These are phyloP conservation scores for Penicillium bialowiezense DNA, from an alignment of 495 filamentous ascomycete species.

Conservation along the genomic window DNA sequence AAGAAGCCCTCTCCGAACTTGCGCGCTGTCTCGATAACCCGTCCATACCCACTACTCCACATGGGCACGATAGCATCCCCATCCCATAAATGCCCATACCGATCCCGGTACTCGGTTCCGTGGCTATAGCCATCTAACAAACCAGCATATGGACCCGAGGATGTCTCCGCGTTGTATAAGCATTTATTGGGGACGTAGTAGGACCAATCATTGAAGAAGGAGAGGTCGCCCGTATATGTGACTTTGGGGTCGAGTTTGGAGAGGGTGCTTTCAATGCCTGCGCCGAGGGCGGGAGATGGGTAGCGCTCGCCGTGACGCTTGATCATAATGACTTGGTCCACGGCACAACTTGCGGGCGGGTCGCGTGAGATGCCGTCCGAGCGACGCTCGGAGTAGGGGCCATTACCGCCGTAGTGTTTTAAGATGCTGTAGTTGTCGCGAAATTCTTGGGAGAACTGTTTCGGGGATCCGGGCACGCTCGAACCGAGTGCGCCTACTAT, in stretches of 20 bases:
- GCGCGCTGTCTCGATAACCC: conserved; percentile 52
- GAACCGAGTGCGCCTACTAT: neutral
- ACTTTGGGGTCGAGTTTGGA: conserved; percentile 16
- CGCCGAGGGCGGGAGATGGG: conserved; percentile 28
- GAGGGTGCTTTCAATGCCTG: conserved; percentile 11
- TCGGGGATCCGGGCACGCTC: neutral
- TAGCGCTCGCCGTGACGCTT: conserved; percentile 51
- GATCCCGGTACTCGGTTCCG: conserved; percentile 38
- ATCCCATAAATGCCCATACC: conserved; percentile 44
- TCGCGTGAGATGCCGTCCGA: conserved; percentile 20
- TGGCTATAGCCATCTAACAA: conserved; percentile 42
- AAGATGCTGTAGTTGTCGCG: conserved; percentile 15
- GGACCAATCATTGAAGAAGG: conserved; percentile 49
- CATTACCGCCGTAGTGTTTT: conserved; percentile 16
- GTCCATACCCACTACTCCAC: conserved; percentile 46
- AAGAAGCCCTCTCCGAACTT: conserved; percentile 55
- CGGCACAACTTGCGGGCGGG: conserved; percentile 18
- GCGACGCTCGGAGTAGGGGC: conserved; percentile 18
- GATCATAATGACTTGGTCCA: conserved; percentile 31
- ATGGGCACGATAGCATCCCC: conserved; percentile 24
- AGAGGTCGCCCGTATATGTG: conserved; percentile 36
- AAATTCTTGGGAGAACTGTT: conserved; percentile 17
- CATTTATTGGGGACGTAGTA: conserved; percentile 43
- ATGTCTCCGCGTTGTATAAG: conserved; percentile 24
- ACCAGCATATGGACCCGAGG: conserved; percentile 51